Base-by-base conservation (phyloP, 2,329 filamentous ascomycete genomes). In the Atkinsonella texensis region DNA sequence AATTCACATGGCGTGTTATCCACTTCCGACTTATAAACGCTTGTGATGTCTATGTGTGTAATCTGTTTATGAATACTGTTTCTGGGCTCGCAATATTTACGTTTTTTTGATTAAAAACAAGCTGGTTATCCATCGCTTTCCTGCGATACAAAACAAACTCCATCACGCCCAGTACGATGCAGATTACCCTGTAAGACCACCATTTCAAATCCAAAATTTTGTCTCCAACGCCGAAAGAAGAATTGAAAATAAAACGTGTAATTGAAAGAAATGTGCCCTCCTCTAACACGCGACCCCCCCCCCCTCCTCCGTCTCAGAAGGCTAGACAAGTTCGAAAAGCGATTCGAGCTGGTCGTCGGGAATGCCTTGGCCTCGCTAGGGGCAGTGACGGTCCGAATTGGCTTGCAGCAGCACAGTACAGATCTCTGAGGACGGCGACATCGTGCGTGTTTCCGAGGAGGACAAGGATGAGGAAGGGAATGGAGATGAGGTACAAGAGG, bases 381-480 rank as follows among this genome's bases (percentile, higher is more conserved):
- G 46, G 50, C 42, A 11, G 51, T 49, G 12, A 10, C 17, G 2
- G 38, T 32, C 23, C 63, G 58, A 7, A 62, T 35, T 7, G 68
- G 67, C 41, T 58, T 63, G 61, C 84, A 87, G 65, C 87, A 94
- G 67, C 89, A 95, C 59, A 84, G 70, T 86, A 95, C 59, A 87
- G 87, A 53, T 80, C 71, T 54, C 77, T 78, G 35, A 90, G 73
- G 7, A 85, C 76, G 15, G 74, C 62, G 52, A 75, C 76, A 59
- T 81, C 73, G 60, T 74, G 75, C 50, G 83, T 84, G 68, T 87
- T 89, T 58, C 87, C 89, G 58, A 94, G 80, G 60, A 89, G 76
- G 60, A 80, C 86, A 58, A 95, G 78, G 55, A 95, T 79, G 40
- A 94, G 74, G 65, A 95, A 94, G 56, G 91, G 74, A 56, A 87